phyloP scores from a whole-genome alignment of 306 rosid genomes.

The Lagenaria siceraria region DNA sequence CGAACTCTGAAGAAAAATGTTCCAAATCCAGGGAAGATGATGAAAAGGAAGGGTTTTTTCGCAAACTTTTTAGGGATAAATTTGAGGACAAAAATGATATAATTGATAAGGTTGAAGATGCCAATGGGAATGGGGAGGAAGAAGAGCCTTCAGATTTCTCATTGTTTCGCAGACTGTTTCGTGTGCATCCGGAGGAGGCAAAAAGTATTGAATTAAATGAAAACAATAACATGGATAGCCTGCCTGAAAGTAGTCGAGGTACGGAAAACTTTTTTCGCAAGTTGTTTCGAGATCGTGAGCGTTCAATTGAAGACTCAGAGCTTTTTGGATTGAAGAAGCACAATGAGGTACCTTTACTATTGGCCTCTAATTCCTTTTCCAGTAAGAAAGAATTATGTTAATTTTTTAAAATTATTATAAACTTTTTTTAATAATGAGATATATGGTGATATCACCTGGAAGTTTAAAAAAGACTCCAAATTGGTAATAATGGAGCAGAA shows the following conservation, averaged over 20 bases:
- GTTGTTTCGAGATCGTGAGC: conserved; percentile 76
- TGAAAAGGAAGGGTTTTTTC: conserved; percentile 81
- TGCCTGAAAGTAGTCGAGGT: conserved; percentile 76
- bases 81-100: conserved; percentile 63
- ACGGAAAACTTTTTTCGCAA: conserved; percentile 83
- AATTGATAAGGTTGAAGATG: conserved; percentile 54
- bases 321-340: conserved; percentile 65
- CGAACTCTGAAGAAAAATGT: conserved; percentile 42
- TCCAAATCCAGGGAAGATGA: conserved; percentile 55
- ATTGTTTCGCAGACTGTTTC: conserved; percentile 64
- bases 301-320: conserved; percentile 85
- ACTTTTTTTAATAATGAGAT: not conserved
- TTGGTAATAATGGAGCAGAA: not conserved
- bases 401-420: not conserved
- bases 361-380: not conserved
- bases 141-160: conserved; percentile 75
- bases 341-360: conserved; percentile 48
- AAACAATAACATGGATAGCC: conserved; percentile 25
- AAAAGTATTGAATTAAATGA: conserved; percentile 46
- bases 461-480: not conserved
- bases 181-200: conserved; percentile 83
- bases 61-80: conserved; percentile 64
- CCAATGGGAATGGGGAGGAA: conserved; percentile 53
- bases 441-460: not conserved
- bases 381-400: not conserved